Evolutionary conservation across 2,329 filamentous ascomycete genomes (phyloP).

Genomic region (Delphinella strobiligena): DNA sequence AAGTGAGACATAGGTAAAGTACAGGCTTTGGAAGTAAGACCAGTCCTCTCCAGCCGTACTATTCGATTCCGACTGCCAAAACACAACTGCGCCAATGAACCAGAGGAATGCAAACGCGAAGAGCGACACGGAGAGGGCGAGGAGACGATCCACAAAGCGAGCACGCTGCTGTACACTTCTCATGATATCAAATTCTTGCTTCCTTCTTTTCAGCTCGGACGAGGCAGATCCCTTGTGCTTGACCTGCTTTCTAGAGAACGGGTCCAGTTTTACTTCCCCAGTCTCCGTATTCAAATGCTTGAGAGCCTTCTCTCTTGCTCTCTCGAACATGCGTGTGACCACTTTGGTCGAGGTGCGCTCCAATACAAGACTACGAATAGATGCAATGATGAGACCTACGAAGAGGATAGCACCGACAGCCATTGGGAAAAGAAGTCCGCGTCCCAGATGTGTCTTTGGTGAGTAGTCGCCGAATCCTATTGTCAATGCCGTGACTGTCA

Average conservation of each 20-base stretch:
- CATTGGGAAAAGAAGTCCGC: constrained; percentile 64
- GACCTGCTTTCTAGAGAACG: neutral
- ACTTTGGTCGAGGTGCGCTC: constrained; percentile 49
- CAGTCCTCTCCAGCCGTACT: constrained; percentile 30
- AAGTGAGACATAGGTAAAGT: constrained; percentile 68
- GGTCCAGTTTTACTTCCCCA: neutral
- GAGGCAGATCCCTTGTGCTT: constrained; percentile 12
- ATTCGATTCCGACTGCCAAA: constrained; percentile 45
- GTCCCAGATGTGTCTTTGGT: constrained; percentile 40
- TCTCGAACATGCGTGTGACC: constrained; percentile 42
- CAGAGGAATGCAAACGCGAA: constrained; percentile 23
- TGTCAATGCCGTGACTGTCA: constrained; percentile 50
- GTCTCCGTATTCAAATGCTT: constrained; percentile 35
- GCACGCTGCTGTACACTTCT: constrained; percentile 23
- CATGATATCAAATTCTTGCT: constrained; percentile 22
- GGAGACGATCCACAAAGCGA: constrained; percentile 20
- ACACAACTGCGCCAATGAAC: constrained; percentile 57
- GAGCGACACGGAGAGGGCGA: constrained; percentile 18
- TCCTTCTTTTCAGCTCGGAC: constrained; percentile 24
- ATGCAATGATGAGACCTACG: constrained; percentile 65
- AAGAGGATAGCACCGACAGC: constrained; percentile 68
- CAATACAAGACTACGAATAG: constrained; percentile 52
- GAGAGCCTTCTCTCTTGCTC: constrained; percentile 38
- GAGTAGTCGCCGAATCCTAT: constrained; percentile 46
- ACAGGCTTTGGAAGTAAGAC: constrained; percentile 65